Conservation (phyloP, 2,329 filamentous ascomycete genomes). For the Rhynchosporium secalis region DNA sequence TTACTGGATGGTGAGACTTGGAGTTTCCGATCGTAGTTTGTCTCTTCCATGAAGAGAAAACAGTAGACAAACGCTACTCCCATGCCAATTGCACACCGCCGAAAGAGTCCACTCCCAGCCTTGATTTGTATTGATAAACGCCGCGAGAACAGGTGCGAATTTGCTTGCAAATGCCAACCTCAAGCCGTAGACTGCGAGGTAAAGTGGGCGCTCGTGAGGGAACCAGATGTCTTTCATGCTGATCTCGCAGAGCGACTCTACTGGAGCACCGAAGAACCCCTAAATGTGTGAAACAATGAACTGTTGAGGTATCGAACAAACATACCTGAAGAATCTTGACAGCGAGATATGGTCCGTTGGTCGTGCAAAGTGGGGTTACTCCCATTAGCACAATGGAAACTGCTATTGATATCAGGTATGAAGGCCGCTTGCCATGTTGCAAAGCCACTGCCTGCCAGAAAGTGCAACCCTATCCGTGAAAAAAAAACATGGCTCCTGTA, state of each 20-base stretch:
- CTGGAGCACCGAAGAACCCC: slow-evolving; percentile 34
- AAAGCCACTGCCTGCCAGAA: slow-evolving; percentile 55
- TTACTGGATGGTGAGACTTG: slow-evolving; percentile 16
- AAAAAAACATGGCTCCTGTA: slow-evolving; percentile 52
- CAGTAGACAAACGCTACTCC: slow-evolving; percentile 49
- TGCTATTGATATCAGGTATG: slow-evolving; percentile 46
- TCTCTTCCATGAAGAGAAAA: slow-evolving; percentile 61
- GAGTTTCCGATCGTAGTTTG: slow-evolving; percentile 41
- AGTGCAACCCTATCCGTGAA: slow-evolving; percentile 52
- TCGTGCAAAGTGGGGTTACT: slow-evolving; percentile 34
- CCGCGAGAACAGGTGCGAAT: slow-evolving; percentile 46
- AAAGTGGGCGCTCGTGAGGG: slow-evolving; percentile 45
- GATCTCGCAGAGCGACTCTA: slow-evolving; percentile 38
- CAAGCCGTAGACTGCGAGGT: slow-evolving; percentile 46
- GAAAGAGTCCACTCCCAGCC: slow-evolving; percentile 50
- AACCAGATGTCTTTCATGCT: slow-evolving; percentile 44
- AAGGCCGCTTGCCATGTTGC: slow-evolving; percentile 50
- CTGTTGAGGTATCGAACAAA: background rate
- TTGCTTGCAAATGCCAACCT: slow-evolving; percentile 47
- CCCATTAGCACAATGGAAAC: slow-evolving; percentile 41
- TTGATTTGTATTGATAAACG: slow-evolving; percentile 49
- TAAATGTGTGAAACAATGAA: background rate
- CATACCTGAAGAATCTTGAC: slow-evolving; percentile 31
- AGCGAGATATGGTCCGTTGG: slow-evolving; percentile 30
- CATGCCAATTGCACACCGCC: slow-evolving; percentile 52